Evolutionary conservation across 2,329 filamentous ascomycete species (phyloP), one percentile per base, ranked within the genome.

Genomic region (Alternaria incomplexa): DNA sequence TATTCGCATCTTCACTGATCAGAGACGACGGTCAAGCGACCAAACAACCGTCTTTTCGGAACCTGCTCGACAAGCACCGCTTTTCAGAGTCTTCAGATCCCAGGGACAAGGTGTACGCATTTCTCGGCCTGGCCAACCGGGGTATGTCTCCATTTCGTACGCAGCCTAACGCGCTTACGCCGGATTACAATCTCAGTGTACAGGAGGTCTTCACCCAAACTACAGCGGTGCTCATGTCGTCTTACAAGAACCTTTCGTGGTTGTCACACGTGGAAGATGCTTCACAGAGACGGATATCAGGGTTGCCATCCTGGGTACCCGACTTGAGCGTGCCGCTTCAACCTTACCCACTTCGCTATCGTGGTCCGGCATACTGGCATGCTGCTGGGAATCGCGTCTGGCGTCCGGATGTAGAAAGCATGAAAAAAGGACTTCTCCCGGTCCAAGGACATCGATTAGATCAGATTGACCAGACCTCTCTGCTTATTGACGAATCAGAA

Each of bases 51-150:
- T 58, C 71, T 26, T 56, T 73, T n/a, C 57, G 66, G 6, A 55
- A 70, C 56, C 56, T 76, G 6, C 44, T 76, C 5, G 66, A 71
- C 23, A 72, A 69, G 28, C 73, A 74, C 45, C 67, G 73, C 28
- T 72, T 70, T 51, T 67, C 69, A 2, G 61, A 67, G 7, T 71
- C 72, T 9, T 73, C 70, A 3, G 72, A 77, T 60, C 68, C 73
- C 9, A 63, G 74, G 20, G 74, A 77, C 56, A 77, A 77, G 52
- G 67, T 77, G 3, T 76, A 74, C 47, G 72, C 73, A 9, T 69
- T 77, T 40, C 66, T 77, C 5, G 70, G 73, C 4, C 62, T 76
- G 2, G 69, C 71, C 12, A 64, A 69, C 22, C 51, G 58, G 23
- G 61, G 36, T 13, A 63, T 70, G 62, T 61, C 59, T 7, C 70